Base-by-base conservation (phyloP, 257 asterid genomes). In the Rubia yunnanensis region DNA sequence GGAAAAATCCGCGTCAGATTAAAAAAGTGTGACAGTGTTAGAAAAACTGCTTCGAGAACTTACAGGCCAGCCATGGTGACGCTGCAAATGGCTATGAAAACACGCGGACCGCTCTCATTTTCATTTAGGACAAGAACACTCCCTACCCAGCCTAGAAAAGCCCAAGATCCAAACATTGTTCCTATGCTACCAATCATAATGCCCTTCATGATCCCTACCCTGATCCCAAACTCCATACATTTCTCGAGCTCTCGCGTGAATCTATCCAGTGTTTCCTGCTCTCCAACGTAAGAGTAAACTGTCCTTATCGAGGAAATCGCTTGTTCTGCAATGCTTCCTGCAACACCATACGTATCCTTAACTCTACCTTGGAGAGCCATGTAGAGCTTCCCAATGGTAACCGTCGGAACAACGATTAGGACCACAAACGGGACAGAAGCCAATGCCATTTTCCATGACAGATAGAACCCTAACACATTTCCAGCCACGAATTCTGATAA, bases 101-200 rank as follows among this genome's bases (percentile, higher is more conserved):
- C 92, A 0, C 76, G 80, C 26, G 87, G 95, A 24, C 95, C 91
- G 18, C 74, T 86, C 69, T 89, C 95, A 23, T 85, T 86, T 71
- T 82, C 72, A 30, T 88, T 82, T 27, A 66, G 62, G 3, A 88
- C 90, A 39, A 88, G 90, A 22, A 84, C 10, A 59, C 95, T 86
- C 10, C 95, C 96, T 0, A 83, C 92, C 96, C 95, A 88, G 14
- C 85, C 74, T 44, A 83, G 88, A 76, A 89, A 89, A 0, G 88
- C 88, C 96, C 95, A 89, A 5, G 88, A 70, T 30, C 80, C 86
- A 53, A 73, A 89, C 54, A 86, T 71, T 31, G 79, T 77, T 49
- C 89, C 96, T 74, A 78, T 83, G 80, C 96, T 89, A 53, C 96
- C 96, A n/a, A 87, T 87, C 94, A 87, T 73, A 39, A 85, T 31